phyloP scores from a whole-genome alignment of 2,329 filamentous ascomycete species.

The Paracamarosporium sp. region DNA sequence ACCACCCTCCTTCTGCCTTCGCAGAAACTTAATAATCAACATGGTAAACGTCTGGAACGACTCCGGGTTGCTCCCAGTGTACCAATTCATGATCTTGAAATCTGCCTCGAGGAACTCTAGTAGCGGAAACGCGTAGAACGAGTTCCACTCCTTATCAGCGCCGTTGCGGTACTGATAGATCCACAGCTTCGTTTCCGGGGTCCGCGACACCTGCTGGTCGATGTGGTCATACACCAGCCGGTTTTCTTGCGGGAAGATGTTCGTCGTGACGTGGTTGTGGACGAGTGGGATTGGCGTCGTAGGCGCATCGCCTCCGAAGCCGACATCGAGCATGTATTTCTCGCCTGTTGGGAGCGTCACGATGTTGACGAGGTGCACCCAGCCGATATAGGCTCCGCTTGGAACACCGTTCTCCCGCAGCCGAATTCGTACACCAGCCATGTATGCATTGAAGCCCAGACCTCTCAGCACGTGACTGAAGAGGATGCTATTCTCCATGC shows the following conservation, averaged over 20 bases:
- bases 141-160: slow-evolving; percentile 46
- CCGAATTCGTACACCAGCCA: slow-evolving; percentile 58
- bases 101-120: slow-evolving; percentile 49
- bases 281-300: slow-evolving; percentile 64
- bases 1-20: slow-evolving; percentile 34
- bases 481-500: slow-evolving; percentile 65
- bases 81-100: slow-evolving; percentile 50
- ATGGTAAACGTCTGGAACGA: slow-evolving; percentile 41
- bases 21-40: slow-evolving; percentile 49
- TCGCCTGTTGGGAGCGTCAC: slow-evolving; percentile 60
- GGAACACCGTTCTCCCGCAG: slow-evolving; percentile 37
- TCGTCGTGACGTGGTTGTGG: slow-evolving; percentile 48
- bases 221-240: slow-evolving; percentile 61
- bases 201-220: slow-evolving; percentile 50
- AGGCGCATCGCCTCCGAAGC: slow-evolving; percentile 69
- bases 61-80: slow-evolving; percentile 37
- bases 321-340: slow-evolving; percentile 65
- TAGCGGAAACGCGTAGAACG: slow-evolving; percentile 51
- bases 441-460: slow-evolving; percentile 62
- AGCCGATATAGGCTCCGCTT: slow-evolving; percentile 54
- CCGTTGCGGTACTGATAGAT: slow-evolving; percentile 65
- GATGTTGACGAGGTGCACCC: slow-evolving; percentile 68
- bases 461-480: slow-evolving; percentile 61
- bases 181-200: slow-evolving; percentile 59
- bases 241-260: slow-evolving; percentile 64